phyloP scores from a whole-genome alignment of 1,284 basidiomycete genomes.

The Cryptococcus floricola region DNA sequence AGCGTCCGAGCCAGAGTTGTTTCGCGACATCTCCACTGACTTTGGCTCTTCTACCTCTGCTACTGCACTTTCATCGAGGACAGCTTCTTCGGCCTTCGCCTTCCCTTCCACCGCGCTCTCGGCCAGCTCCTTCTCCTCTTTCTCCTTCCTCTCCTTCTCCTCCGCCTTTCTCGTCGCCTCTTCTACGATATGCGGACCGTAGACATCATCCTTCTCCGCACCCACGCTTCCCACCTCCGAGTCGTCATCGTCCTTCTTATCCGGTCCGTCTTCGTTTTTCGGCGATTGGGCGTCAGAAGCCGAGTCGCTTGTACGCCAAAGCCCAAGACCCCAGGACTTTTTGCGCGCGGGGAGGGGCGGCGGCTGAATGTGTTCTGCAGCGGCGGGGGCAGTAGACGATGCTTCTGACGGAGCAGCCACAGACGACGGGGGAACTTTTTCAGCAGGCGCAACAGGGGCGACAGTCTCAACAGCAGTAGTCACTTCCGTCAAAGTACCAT shows the following conservation, averaged over 20 bases:
- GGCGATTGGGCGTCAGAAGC: background rate
- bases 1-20: constrained; percentile 11
- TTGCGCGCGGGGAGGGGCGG: constrained; percentile 21
- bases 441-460: background rate
- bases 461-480: background rate
- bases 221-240: constrained; percentile 9
- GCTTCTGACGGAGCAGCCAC: background rate
- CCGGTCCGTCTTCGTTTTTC: constrained; percentile 6
- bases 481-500: constrained; percentile 37
- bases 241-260: constrained; percentile 1
- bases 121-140: constrained; percentile 26
- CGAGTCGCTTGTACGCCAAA: constrained; percentile 24
- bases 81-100: constrained; percentile 7
- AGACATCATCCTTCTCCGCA: constrained; percentile 9
- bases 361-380: background rate
- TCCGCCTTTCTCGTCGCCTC: constrained; percentile 11
- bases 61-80: constrained; percentile 4
- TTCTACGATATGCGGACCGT: background rate
- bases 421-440: background rate
- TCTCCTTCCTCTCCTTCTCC: constrained; percentile 8
- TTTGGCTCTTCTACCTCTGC: constrained; percentile 5
- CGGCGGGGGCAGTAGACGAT: background rate
- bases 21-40: background rate
- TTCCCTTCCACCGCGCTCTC: constrained; percentile 17
- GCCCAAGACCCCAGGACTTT: constrained; percentile 41